These are phyloP conservation scores for Phylloporus rhodoxanthus DNA, from an alignment of 768 basidiomycete species.

Conservation along the genomic window DNA sequence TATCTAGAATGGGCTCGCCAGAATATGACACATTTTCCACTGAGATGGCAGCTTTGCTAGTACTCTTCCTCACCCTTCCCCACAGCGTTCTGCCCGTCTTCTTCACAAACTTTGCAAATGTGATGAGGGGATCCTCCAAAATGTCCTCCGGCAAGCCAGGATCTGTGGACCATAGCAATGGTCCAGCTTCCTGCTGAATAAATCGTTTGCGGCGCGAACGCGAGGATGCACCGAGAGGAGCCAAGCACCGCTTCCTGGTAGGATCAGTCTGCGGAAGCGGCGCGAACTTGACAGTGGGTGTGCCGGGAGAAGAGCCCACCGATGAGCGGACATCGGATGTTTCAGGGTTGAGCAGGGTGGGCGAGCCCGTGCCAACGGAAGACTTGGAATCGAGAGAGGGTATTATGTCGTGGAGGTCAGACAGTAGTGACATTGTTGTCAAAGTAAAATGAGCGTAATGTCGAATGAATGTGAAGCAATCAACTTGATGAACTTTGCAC, in stretches of 20 bases:
- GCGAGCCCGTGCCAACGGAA: constrained; percentile 13
- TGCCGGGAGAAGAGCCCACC: constrained; percentile 10
- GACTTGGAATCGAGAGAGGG: constrained; percentile 15
- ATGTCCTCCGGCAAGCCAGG: constrained; percentile 24
- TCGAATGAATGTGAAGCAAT: constrained; percentile 17
- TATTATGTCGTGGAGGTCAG: constrained; percentile 17
- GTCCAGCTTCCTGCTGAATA: constrained; percentile 17
- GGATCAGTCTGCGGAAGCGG: constrained; percentile 51
- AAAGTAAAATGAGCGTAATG: constrained; percentile 18
- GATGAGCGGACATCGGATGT: constrained; percentile 13
- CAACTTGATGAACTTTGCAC: background rate
- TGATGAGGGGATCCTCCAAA: constrained; percentile 43
- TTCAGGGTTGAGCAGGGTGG: constrained; percentile 7
- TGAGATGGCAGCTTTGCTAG: constrained; percentile 11
- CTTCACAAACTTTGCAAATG: constrained; percentile 48
- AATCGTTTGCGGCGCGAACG: constrained; percentile 24
- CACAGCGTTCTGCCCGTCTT: constrained; percentile 36
- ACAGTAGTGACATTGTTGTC: constrained; percentile 11
- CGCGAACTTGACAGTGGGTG: constrained; percentile 48
- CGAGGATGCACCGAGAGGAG: constrained; percentile 52
- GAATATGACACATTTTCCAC: constrained; percentile 5
- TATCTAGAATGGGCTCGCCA: constrained; percentile 13
- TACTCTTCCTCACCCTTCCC: constrained; percentile 44
- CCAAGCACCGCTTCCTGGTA: constrained; percentile 41
- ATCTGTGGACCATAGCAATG: constrained; percentile 18